phyloP scores from a whole-genome alignment of 2,329 filamentous ascomycete species.

The Hypoxylon sp. region DNA sequence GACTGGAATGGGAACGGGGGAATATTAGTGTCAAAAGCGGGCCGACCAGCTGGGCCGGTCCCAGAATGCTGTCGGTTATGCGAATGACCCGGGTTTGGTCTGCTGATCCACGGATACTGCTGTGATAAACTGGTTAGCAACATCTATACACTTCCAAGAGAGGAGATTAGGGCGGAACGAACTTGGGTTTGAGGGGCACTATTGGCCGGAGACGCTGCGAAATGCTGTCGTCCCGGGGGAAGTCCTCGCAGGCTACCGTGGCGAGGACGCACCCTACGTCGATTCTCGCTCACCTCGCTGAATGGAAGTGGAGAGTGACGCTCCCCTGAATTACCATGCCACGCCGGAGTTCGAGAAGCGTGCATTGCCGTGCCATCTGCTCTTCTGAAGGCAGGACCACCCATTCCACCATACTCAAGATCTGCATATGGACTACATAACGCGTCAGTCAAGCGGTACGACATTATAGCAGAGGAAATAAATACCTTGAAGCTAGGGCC shows the following conservation, averaged over 20 bases:
- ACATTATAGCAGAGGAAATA: conserved; percentile 5
- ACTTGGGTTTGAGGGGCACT: conserved; percentile 46
- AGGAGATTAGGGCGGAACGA: conserved; percentile 31
- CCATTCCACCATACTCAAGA: conserved; percentile 21
- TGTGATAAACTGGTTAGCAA: conserved; percentile 30
- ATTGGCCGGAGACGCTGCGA: conserved; percentile 39
- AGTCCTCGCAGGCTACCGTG: conserved; percentile 49
- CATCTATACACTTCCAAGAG: background rate
- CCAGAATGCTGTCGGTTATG: conserved; percentile 40
- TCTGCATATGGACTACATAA: conserved; percentile 30
- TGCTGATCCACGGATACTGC: conserved; percentile 44
- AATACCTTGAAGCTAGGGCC: conserved; percentile 35
- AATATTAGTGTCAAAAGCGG: conserved; percentile 33
- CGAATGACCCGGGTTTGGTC: conserved; percentile 29
- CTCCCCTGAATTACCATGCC: conserved; percentile 41
- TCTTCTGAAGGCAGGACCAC: conserved; percentile 42
- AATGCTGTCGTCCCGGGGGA: conserved; percentile 45
- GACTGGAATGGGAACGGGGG: conserved; percentile 39
- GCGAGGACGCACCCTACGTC: conserved; percentile 52
- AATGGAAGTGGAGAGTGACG: conserved; percentile 52
- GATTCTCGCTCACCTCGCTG: conserved; percentile 49
- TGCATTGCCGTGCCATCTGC: conserved; percentile 35
- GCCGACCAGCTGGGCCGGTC: conserved; percentile 31
- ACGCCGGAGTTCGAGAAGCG: conserved; percentile 38
- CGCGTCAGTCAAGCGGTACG: conserved; percentile 17